phyloP scores from a whole-genome alignment of 306 rosid species.

The Gillenia trifoliata region DNA sequence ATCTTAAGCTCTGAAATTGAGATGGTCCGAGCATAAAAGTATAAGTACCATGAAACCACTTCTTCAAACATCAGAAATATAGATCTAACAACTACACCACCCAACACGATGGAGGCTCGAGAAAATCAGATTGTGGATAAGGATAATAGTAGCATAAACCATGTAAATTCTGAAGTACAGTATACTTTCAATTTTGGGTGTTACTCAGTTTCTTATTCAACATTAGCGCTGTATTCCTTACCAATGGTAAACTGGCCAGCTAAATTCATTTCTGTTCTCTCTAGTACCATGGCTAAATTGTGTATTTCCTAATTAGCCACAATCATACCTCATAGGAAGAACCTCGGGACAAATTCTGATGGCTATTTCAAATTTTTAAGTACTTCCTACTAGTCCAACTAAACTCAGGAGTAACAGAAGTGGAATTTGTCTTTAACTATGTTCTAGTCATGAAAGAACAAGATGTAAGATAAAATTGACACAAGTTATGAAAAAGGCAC shows the following conservation, averaged over 20 bases:
- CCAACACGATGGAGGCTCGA: background rate
- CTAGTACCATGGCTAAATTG: background rate
- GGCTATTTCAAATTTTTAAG: background rate
- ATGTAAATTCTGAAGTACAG: background rate
- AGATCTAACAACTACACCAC: background rate
- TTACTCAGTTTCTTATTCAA: background rate
- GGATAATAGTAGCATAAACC: background rate
- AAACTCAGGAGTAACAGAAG: background rate
- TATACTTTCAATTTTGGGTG: background rate
- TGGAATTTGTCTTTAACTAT: background rate
- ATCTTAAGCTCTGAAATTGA: conserved; percentile 71
- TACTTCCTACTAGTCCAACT: background rate
- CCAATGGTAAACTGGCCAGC: background rate
- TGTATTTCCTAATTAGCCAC: background rate
- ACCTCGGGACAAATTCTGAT: background rate
- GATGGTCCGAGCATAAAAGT: conserved; percentile 14
- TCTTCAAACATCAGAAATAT: background rate
- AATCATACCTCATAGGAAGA: background rate
- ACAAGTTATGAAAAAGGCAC: background rate
- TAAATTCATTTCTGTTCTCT: background rate
- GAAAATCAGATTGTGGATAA: background rate
- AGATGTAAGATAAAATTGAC: background rate
- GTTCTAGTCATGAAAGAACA: background rate
- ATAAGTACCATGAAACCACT: conserved; percentile 3
- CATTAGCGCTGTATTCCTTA: background rate